Evolutionary conservation across 768 basidiomycete species (phyloP).

Genomic region (Tylopilus vinaceipallidus): DNA sequence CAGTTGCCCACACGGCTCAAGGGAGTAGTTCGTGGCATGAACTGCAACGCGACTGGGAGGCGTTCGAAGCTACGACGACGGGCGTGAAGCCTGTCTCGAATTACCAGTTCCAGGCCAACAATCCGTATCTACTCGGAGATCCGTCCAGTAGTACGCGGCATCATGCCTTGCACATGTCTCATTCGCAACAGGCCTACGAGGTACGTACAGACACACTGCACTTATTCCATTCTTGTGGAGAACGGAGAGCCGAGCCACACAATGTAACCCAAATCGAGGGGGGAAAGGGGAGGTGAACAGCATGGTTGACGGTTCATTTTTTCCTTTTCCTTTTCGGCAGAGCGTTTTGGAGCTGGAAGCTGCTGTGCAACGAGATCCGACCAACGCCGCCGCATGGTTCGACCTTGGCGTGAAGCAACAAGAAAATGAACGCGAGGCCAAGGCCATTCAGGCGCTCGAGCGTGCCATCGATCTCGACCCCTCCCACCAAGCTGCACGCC

Average conservation of each 20-base stretch:
- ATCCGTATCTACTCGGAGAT: conserved; percentile 73
- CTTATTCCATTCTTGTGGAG: conserved; percentile 11
- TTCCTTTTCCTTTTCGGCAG: conserved; percentile 40
- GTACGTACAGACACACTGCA: conserved; percentile 31
- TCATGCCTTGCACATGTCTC: conserved; percentile 37
- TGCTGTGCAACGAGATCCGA: conserved; percentile 73
- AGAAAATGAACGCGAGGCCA: conserved; percentile 92
- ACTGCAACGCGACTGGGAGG: conserved; percentile 79
- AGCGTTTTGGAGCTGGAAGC: conserved; percentile 89
- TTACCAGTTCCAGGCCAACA: conserved; percentile 76
- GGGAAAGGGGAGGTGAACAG: neutral
- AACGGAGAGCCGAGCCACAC: conserved; percentile 9
- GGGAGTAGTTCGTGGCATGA: conserved; percentile 51
- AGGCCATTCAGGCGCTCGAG: conserved; percentile 82
- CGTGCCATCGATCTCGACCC: conserved; percentile 83
- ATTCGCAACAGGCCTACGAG: conserved; percentile 35
- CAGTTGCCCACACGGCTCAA: conserved; percentile 14
- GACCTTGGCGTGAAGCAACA: conserved; percentile 95
- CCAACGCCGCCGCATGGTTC: conserved; percentile 77
- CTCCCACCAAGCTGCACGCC: conserved; percentile 73
- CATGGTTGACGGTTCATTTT: conserved; percentile 16
- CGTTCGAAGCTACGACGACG: conserved; percentile 68
- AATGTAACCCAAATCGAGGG: neutral
- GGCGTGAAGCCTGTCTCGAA: conserved; percentile 55
- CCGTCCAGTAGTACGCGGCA: conserved; percentile 50